phyloP scores from a whole-genome alignment of 306 rosid species.

The Trifolium pratense region DNA sequence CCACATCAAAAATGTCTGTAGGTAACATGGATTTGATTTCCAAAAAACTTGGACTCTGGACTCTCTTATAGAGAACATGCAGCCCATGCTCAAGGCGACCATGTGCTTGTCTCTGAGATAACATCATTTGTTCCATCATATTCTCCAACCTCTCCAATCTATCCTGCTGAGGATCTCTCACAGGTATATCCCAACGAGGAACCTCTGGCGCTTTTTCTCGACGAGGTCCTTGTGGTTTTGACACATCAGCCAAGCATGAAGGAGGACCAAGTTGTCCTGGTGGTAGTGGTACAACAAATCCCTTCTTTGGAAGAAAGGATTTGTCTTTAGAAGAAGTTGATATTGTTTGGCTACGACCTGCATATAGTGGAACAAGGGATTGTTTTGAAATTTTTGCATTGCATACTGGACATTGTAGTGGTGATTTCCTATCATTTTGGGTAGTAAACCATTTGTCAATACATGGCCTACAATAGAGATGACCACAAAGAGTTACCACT shows the following conservation, averaged over 20 bases:
- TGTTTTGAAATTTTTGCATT: constrained; percentile 70
- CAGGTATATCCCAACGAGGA: too few species aligned
- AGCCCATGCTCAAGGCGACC: not conserved
- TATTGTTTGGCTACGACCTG: constrained; percentile 50
- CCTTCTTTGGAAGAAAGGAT: constrained; percentile 46
- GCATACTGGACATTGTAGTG: constrained; percentile 81
- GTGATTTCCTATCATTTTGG: constrained; percentile 33
- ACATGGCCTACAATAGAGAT: constrained; percentile 96
- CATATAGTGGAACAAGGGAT: constrained; percentile 73
- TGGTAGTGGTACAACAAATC: constrained; percentile 55
- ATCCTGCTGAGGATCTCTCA: too few species aligned
- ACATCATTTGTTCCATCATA: not conserved
- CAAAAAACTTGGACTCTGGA: too few species aligned
- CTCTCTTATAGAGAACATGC: not conserved
- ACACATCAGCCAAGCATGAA: too few species aligned
- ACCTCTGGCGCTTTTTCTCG: too few species aligned
- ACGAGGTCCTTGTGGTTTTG: constrained; percentile 61
- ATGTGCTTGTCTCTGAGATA: not conserved
- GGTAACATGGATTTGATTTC: too few species aligned
- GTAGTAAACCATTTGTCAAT: constrained; percentile 76
- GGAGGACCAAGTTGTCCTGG: too few species aligned
- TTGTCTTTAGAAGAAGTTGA: constrained; percentile 47
- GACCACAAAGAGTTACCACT: constrained; percentile 93
- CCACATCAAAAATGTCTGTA: too few species aligned
- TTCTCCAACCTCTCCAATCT: not conserved